Base-by-base conservation (phyloP, 805 yeast genomes). In the Saturnispora galanensis region DNA sequence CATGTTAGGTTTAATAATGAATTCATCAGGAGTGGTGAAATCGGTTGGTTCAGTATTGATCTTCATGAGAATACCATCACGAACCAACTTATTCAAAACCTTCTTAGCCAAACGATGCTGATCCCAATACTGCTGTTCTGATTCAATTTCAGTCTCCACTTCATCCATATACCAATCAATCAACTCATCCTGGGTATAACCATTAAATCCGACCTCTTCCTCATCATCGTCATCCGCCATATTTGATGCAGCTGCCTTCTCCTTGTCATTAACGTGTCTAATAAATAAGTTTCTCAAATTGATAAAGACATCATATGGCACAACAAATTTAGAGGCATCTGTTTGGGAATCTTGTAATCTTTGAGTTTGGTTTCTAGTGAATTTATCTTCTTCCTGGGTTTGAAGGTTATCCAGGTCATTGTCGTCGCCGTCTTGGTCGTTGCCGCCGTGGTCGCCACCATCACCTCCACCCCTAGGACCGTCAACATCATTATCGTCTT, bases 291-390 rank as follows among this genome's bases (percentile, higher is more conserved):
- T 84, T 81, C 86, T 84, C 70, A 89, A 84, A 38, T 79, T 72
- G 28, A 84, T 81, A 61, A 87, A 90, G 60, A 84, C 84, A 57
- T 90, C 97, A 60, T 87, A 87, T 1, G 95, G 71, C 43, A 93
- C 77, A 8, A 79, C 66, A 39, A 57, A 54, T 54, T 73, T 74
- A 42, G 64, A 56, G 45, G 42, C 39, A 11, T 62, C 63, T 31
- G 47, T 50, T 3, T 18, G 40, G 15, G 36, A 28, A 12, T 15
- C 35, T 30, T 38, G 46, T 3, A 29, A 21, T n/a, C 43, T 36
- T 34, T 39, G 47, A 13, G 47, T 34, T 30, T 48, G 38, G 6
- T 37, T 26, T 31, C 46, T 34, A 6, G 44, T 42, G n/a, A 34
- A 38, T 18, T 40, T 45, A 28, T 40, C 42, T 15, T 42, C 45